Evolutionary conservation across 1,284 basidiomycete species (phyloP).

Genomic region (Tremellales sp.): DNA sequence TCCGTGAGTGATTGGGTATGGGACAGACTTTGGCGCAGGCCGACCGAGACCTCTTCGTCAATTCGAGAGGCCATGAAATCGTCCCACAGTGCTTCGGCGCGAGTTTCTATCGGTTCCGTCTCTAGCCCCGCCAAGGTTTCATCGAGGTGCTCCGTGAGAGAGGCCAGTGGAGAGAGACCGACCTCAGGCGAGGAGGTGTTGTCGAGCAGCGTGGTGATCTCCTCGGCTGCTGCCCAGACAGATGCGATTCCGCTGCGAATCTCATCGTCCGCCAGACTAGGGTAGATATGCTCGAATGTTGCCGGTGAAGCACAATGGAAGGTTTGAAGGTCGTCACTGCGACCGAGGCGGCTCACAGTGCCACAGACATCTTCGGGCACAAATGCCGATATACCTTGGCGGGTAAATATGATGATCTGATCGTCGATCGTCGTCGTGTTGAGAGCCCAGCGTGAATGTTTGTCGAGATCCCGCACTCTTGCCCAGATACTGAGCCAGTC

Average conservation of each 20-base stretch:
- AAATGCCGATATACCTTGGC: conserved; percentile 67
- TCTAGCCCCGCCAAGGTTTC: conserved; percentile 12
- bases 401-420: conserved; percentile 61
- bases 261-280: conserved; percentile 23
- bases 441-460: conserved; percentile 76
- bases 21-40: conserved; percentile 20
- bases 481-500: conserved; percentile 93
- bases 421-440: conserved; percentile 18
- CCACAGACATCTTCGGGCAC: conserved; percentile 62
- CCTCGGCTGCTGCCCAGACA: conserved; percentile 26
- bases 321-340: conserved; percentile 14
- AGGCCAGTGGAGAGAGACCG: conserved; percentile 33
- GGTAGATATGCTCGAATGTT: conserved; percentile 21
- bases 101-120: conserved; percentile 22
- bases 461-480: conserved; percentile 77
- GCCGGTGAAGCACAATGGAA: conserved; percentile 27
- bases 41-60: conserved; percentile 17
- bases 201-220: conserved; percentile 15
- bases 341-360: conserved; percentile 51
- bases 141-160: conserved; percentile 18
- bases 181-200: conserved; percentile 18
- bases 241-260: conserved; percentile 24
- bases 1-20: conserved; percentile 16
- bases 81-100: conserved; percentile 20
- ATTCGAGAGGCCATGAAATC: conserved; percentile 30